These are phyloP conservation scores for Bolboschoenus planiculmis DNA, from an alignment of 176 grass and related monocot genomes.

Conservation along the genomic window DNA sequence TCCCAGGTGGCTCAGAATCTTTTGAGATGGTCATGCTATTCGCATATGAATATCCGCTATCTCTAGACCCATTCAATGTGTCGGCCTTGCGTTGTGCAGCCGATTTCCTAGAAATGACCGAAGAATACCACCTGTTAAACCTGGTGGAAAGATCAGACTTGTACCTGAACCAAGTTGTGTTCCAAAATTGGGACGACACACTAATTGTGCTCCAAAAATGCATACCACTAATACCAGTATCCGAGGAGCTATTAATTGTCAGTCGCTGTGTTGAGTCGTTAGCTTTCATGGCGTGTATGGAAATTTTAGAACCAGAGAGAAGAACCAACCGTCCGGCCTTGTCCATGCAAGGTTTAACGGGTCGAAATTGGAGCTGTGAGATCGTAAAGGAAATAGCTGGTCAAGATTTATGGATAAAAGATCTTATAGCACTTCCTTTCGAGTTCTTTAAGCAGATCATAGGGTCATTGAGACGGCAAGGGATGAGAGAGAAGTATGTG, in stretches of 20 bases:
- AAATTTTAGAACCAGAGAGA: conserved; percentile 90
- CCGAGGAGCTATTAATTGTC: conserved; percentile 79
- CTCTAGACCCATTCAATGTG: conserved; percentile 79
- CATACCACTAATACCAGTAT: conserved; percentile 41
- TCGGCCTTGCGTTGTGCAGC: conserved; percentile 67
- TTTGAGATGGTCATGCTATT: conserved; percentile 79
- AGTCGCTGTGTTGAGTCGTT: conserved; percentile 87
- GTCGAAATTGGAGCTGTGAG: conserved; percentile 62
- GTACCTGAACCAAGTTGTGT: conserved; percentile 93
- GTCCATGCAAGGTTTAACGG: conserved; percentile 24
- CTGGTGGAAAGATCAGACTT: conserved; percentile 65
- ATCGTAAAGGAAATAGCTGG: conserved; percentile 69
- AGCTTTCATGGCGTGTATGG: conserved; percentile 99
- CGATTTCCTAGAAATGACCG: conserved; percentile 51
- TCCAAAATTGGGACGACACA: conserved; percentile 86
- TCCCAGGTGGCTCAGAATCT: conserved; percentile 51
- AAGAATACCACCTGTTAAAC: conserved; percentile 31
- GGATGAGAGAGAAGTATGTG: conserved; percentile 98
- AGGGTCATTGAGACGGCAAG: conserved; percentile 63
- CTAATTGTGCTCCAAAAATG: conserved; percentile 86
- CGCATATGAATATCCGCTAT: conserved; percentile 56
- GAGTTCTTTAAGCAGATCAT: conserved; percentile 78
- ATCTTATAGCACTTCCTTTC: conserved; percentile 80
- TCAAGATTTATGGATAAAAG: conserved; percentile 81
- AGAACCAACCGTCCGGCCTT: conserved; percentile 26